Conservation (phyloP, 139 green algal species). For the Micractinium conductrix region DNA sequence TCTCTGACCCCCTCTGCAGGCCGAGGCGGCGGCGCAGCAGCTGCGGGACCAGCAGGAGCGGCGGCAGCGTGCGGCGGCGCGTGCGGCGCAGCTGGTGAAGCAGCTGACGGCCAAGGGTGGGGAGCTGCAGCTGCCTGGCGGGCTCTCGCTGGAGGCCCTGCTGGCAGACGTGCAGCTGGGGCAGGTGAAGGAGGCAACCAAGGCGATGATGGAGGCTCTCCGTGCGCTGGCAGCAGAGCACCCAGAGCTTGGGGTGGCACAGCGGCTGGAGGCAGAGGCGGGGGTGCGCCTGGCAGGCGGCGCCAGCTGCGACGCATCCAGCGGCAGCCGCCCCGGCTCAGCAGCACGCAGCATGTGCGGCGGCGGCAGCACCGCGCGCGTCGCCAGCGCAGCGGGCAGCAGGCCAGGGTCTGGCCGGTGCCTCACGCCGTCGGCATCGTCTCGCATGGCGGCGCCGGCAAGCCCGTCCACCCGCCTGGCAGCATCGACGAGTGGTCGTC, state of each 20-base stretch:
- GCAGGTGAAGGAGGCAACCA: slow-evolving; percentile 17
- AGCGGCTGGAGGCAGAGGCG: slow-evolving; percentile 12
- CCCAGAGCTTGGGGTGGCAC: background rate
- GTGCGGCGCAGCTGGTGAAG: background rate
- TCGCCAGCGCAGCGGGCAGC: background rate
- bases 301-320: background rate
- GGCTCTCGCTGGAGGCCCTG: background rate
- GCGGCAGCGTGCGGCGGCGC: slow-evolving; percentile 9
- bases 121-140: background rate
- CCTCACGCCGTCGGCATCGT: background rate
- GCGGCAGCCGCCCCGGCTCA: background rate
- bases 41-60: slow-evolving; percentile 5
- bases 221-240: slow-evolving; percentile 6
- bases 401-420: slow-evolving; percentile 9
- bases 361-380: background rate
- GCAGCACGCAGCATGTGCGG: slow-evolving; percentile 7
- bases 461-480: background rate
- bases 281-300: slow-evolving; percentile 14
- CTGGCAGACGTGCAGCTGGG: slow-evolving; percentile 14
- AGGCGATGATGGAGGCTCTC: slow-evolving; percentile 26
- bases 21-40: slow-evolving; percentile 3
- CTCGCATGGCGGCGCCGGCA: background rate
- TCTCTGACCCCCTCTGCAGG: background rate
- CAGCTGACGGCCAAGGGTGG: background rate
- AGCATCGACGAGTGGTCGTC: background rate